A percentile compares a stretch with the other conserved stretches of the same genome.
These are phyloP conservation scores for Pythium monospermum DNA, from an alignment of 352 stramenopile species.

Conservation along the genomic window DNA sequence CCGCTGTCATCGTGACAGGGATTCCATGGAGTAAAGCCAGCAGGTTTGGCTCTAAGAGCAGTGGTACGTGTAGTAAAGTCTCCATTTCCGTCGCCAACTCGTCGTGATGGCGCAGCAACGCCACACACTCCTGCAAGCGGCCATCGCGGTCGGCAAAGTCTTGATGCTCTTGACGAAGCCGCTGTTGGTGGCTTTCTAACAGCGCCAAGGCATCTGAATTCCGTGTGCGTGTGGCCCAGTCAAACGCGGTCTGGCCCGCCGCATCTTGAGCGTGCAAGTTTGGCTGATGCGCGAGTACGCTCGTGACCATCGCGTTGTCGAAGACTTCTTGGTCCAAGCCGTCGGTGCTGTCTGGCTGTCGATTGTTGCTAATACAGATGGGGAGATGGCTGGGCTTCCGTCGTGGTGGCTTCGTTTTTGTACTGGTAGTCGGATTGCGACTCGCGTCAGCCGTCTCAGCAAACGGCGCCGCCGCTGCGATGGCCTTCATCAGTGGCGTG, in stretches of 20 bases:
- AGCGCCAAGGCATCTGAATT: constrained; percentile 32
- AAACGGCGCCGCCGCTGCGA: constrained; percentile 36
- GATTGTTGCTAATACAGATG: constrained; percentile 1
- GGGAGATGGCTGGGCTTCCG: neutral
- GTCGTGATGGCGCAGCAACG: constrained; percentile 36
- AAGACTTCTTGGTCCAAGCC: constrained; percentile 23
- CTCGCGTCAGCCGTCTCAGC: constrained; percentile 8
- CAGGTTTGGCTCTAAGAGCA: constrained; percentile 38
- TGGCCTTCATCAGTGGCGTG: constrained; percentile 73
- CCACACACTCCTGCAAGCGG: constrained; percentile 31
- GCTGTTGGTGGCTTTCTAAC: constrained; percentile 25
- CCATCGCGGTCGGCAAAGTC: constrained; percentile 30
- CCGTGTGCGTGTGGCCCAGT: constrained; percentile 54
- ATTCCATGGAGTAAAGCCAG: constrained; percentile 27
- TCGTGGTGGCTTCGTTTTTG: neutral
- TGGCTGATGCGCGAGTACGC: constrained; percentile 35
- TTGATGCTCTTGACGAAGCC: constrained; percentile 13
- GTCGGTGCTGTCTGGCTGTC: neutral
- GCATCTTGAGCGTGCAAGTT: constrained; percentile 38
- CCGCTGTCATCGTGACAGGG: neutral
- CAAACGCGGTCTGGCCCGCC: constrained; percentile 50
- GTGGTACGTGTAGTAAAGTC: constrained; percentile 27
- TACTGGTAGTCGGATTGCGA: neutral
- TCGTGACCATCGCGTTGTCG: constrained; percentile 46
- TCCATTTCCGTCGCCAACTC: constrained; percentile 23